Evolutionary conservation across 805 yeast species (phyloP), one percentile per base, ranked within the genome.

Genomic region (Tetrapisispora pingtungensis): DNA sequence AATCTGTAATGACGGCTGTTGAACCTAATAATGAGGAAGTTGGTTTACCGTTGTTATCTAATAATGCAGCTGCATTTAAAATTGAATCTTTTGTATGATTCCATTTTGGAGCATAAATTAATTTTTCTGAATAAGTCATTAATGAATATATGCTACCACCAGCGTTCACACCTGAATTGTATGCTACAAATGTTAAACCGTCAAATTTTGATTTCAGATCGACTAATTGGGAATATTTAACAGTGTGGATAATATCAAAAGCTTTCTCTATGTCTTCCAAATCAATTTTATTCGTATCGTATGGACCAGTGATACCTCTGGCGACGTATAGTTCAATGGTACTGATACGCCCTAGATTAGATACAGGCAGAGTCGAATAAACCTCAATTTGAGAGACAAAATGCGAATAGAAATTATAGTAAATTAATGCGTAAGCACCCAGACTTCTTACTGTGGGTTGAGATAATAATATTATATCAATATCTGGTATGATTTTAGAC

Each of bases 61-160:
- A 58, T 17, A 84, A 62, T 19, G 72, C 71, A 4, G 93, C 84
- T 26, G 88, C 80, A 49, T 81, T 83, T 42, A 93, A 65, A 53
- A 88, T 88, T 0, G 85, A 74, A 57, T 90, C 97, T 51, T 79
- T 80, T 1, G 97, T 81, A 59, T 93, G 97, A 61, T 89, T 90
- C 97, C 97, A 93, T 37, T 84, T 78, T 1, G 93, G 88, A 0
- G 96, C 95, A 61, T 87, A 86, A 2, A 90, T 69, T n/a, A 89
- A 67, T 49, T 81, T 81, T 52, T 90, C 97, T 15, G 80, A 75
- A 48, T 82, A 79, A 45, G 80, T 80, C 37, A 75, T 73, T 10
- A 90, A 61, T 32, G 81, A 68, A 97, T 97, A 89, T 38, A 89
- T 77, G 0, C 95, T 78, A 13, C 98, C 97, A 49, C 99, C 99